Evolutionary conservation across 305 asterid genomes (phyloP), one percentile per base, ranked within the genome.

Genomic region (Rubia tinctorum): DNA sequence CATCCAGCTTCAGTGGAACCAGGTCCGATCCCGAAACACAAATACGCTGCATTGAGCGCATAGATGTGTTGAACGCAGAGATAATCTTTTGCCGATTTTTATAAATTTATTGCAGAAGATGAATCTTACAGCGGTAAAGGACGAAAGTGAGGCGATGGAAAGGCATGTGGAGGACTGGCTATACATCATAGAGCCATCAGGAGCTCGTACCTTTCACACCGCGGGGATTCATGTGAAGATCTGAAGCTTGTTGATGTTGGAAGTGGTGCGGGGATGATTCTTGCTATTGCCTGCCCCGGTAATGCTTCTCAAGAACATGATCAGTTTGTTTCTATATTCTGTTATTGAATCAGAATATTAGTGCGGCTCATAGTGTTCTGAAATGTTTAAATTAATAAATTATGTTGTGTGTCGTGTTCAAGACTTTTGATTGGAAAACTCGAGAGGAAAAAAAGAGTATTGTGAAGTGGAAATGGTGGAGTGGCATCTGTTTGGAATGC

Each of bases 231-330:
- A 30, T 85, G 82, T 20, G 91, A 94, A 34, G 78, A 82, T 77
- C 78, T 94, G 83, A 83, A 82, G 34, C 84, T 92, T 71, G 85
- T 90, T 68, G 99, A 94, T 80, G 97, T 92, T 66, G 99, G 99
- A 68, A 91, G 91, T 55, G 98, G 99, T 80, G 97, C 99, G 44
- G 97, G 97, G 73, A 17, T 94, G 49, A 79, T 94, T 77, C 87
- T 94, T 71, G 98, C 99, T 55, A 88, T 90, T 78, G 98, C 98
- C 9, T 88, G 86, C 75, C 98, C 98, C 3, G 87, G 99, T 95
- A 83, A 71, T 25, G 5, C 6, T 17, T 51, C 9, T 51, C 58
- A 51, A 51, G n/a, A 5, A 15, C n/a, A 51, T 51, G 58, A 51
- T 51, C n/a, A 7, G 58, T 14, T 5, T 17, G 58, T 2, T 45